Base-by-base conservation (phyloP, 805 yeast genomes). In the Saccharomyces mikatae region DNA sequence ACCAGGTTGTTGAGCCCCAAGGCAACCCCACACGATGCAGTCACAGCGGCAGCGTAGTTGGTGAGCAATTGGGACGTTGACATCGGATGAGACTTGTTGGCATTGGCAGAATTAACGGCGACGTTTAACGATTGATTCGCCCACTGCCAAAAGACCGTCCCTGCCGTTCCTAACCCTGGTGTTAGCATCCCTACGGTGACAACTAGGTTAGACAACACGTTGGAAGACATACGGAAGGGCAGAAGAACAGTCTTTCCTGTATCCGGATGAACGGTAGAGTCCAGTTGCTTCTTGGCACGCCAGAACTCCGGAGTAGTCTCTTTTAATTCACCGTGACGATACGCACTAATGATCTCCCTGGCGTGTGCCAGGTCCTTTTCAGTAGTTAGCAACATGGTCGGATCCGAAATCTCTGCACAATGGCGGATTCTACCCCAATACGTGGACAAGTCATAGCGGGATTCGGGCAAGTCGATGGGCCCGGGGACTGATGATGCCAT, bases 171-270 rank as follows among this genome's bases (percentile, higher is more conserved):
- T 66, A 94, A 71, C 54, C 87, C 87, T 6, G 99, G 99, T 1
- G 97, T 92, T 60, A 94, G 79, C 99, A 94, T 94, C 60, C 99
- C 99, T 3, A 87, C 92, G 5, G 98, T 92, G 50, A 94, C 98
- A 24, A 92, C 92, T 71, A 94, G 74, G 70, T 94, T 94, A 10
- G 96, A 89, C 52, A 94, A 75, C 17, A 94, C 99, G 74, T 94
- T 89, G 31, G 92, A 86, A 26, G 97, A 89, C 99, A 94, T 94
- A 72, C 99, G 81, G 73, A 94, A 94, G 2, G 99, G 99, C 53
- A 94, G 75, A 29, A 88, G 68, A 11, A 94, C 97, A 1, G 96
- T 87, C 63, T 89, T 94, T 0, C 97, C 97, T 5, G 95, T 92
- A 68, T 94, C 99, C 51, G 99, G 99, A 71, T 94, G 99, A 46